Conservation (phyloP, 345 rosid species). For the Gossypium herbaceum region DNA sequence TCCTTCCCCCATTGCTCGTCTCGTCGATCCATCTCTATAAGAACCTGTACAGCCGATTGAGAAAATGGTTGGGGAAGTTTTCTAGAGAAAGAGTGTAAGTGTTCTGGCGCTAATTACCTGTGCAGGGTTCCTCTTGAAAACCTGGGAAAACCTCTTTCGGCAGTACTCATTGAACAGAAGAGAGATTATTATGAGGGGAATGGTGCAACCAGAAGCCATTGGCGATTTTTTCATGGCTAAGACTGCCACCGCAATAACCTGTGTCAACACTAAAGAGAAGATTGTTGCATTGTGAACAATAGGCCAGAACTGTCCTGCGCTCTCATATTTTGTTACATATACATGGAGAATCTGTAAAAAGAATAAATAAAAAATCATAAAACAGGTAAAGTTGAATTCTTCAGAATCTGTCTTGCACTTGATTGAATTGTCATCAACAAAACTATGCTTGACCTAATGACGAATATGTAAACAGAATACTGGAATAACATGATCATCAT, state of each 20-base stretch:
- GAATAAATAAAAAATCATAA: neutral
- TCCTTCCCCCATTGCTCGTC: slow-evolving; percentile 58
- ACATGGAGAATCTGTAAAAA: slow-evolving; percentile 72
- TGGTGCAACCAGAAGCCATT: slow-evolving; percentile 67
- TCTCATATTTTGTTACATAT: slow-evolving; percentile 62
- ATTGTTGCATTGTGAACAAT: slow-evolving; percentile 76
- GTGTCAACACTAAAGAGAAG: slow-evolving; percentile 78
- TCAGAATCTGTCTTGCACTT: neutral
- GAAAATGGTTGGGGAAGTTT: neutral
- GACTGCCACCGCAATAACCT: slow-evolving; percentile 78
- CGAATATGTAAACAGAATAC: neutral
- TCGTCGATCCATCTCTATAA: slow-evolving; percentile 75
- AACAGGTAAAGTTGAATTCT: neutral
- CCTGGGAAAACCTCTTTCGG: slow-evolving; percentile 63
- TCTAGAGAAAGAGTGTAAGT: slow-evolving; percentile 1
- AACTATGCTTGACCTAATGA: neutral
- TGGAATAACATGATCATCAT: neutral
- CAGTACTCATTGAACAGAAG: slow-evolving; percentile 81
- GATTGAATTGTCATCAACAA: neutral
- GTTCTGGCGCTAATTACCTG: slow-evolving; percentile 39
- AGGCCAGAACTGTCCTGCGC: slow-evolving; percentile 89
- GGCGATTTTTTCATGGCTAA: slow-evolving; percentile 72
- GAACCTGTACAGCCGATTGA: slow-evolving; percentile 36
- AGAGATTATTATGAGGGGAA: slow-evolving; percentile 65
- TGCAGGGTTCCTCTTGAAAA: slow-evolving; percentile 58